A percentile compares a stretch with the other conserved stretches of the same genome.
Conservation (phyloP, 176 grass and related monocot species). For the Cenchrus americanus region DNA sequence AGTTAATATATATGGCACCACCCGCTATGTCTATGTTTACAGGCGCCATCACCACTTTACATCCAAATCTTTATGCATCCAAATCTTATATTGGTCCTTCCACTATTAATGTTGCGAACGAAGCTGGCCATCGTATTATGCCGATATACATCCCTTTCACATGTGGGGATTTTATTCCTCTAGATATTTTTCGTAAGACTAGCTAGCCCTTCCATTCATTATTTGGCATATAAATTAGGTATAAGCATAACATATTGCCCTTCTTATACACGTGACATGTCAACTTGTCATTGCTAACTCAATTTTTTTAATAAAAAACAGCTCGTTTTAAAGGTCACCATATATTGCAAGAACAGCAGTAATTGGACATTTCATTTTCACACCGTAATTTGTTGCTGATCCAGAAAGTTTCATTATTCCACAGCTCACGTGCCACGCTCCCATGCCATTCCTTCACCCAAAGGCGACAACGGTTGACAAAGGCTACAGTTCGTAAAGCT, state of each 20-base stretch:
- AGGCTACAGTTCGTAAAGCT: constrained; percentile 25
- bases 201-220: not conserved
- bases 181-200: not conserved
- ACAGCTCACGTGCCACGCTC: constrained; percentile 1
- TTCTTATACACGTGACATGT: not conserved
- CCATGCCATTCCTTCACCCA: not conserved
- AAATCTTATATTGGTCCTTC: not conserved
- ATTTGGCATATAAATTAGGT: not conserved
- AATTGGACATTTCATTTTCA: not conserved
- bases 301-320: not conserved
- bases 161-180: not conserved
- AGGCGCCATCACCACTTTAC: not conserved
- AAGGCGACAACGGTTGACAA: not conserved
- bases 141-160: constrained; percentile 1
- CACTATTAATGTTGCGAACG: not conserved
- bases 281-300: not conserved
- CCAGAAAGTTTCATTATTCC: not conserved
- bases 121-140: not conserved
- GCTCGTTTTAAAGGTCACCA: no score
- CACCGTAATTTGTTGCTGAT: not conserved
- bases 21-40: not conserved
- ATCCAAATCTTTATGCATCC: not conserved
- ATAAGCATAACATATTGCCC: not conserved
- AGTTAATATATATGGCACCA: not conserved
- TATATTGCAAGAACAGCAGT: not conserved